Conservation (phyloP, 163 green algal species). For the Botryococcus braunii region DNA sequence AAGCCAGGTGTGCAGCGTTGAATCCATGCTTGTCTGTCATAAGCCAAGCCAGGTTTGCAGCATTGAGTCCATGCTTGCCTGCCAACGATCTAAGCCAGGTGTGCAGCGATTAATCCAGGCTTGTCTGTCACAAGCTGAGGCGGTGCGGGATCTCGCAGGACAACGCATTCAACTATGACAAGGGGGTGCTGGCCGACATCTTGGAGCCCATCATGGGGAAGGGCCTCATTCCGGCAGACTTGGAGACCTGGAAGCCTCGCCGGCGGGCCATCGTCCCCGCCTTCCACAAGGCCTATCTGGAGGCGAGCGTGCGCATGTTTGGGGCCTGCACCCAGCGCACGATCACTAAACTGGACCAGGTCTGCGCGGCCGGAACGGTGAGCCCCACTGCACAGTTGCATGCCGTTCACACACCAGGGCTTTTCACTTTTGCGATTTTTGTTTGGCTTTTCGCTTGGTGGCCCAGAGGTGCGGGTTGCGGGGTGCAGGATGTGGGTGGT, state of each 20-base stretch:
- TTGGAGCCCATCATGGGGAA: slow-evolving; percentile 99
- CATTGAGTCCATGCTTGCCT: not conserved
- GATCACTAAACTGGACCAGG: slow-evolving; percentile 53
- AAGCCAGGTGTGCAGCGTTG: no score
- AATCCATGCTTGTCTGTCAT: not conserved
- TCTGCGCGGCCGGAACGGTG: slow-evolving; percentile 12
- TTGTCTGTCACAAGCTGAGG: not conserved
- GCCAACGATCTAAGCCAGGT: not conserved
- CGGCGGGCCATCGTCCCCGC: slow-evolving; percentile 79
- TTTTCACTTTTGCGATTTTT: no score
- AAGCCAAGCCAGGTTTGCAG: not conserved
- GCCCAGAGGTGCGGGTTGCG: no score
- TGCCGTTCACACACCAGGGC: not conserved
- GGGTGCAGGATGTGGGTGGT: no score
- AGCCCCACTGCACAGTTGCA: not conserved
- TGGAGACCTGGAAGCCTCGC: slow-evolving; percentile 89
- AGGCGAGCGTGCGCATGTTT: slow-evolving; percentile 88
- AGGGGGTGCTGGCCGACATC: slow-evolving; percentile 96
- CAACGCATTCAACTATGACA: slow-evolving; percentile 93
- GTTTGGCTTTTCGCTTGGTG: no score
- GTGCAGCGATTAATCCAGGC: not conserved
- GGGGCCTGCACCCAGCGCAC: slow-evolving; percentile 52
- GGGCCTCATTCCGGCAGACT: slow-evolving; percentile 91
- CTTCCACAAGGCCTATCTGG: slow-evolving; percentile 92
- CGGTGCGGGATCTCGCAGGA: slow-evolving; percentile 45